Percentiles rank a stretch among this genome's conserved stretches.
phyloP scores from a whole-genome alignment of 1,284 basidiomycete species.

The Athelia sp. region DNA sequence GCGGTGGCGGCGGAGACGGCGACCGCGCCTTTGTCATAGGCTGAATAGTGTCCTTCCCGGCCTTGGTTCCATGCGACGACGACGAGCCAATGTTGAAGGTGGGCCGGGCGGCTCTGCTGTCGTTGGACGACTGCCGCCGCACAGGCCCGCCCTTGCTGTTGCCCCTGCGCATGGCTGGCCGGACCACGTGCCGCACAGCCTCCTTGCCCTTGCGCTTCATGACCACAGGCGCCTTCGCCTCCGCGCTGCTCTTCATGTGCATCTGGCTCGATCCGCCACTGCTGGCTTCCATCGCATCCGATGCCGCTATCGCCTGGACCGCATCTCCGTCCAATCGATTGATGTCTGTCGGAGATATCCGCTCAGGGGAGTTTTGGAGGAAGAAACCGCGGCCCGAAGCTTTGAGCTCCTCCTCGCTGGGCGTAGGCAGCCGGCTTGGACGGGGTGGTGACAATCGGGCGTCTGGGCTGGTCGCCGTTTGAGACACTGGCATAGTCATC shows the following conservation, averaged over 20 bases:
- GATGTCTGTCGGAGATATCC: constrained; percentile 24
- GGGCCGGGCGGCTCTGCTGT: constrained; percentile 17
- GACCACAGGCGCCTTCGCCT: not conserved
- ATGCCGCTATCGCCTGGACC: constrained; percentile 19
- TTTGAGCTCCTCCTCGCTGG: constrained; percentile 20
- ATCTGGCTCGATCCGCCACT: constrained; percentile 35
- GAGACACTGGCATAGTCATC: constrained; percentile 1
- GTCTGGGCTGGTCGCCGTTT: too few species aligned
- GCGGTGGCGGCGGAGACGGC: not conserved
- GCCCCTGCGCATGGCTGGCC: constrained; percentile 13
- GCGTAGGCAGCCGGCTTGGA: not conserved
- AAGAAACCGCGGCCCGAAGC: constrained; percentile 31
- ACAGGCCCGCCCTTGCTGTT: constrained; percentile 3
- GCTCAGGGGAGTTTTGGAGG: constrained; percentile 29
- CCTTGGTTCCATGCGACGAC: constrained; percentile 41
- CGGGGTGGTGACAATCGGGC: constrained; percentile 3
- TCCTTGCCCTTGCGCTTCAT: constrained; percentile 26
- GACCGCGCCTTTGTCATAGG: not conserved
- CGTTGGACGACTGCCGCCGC: constrained; percentile 9
- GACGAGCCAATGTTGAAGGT: constrained; percentile 55
- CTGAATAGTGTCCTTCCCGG: constrained; percentile 25
- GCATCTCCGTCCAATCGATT: constrained; percentile 21
- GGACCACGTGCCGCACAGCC: constrained; percentile 12
- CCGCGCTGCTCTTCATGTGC: constrained; percentile 16
- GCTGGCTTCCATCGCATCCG: constrained; percentile 13